These are phyloP conservation scores for Penicillium canescens DNA, from an alignment of 495 filamentous ascomycete species.

Conservation along the genomic window DNA sequence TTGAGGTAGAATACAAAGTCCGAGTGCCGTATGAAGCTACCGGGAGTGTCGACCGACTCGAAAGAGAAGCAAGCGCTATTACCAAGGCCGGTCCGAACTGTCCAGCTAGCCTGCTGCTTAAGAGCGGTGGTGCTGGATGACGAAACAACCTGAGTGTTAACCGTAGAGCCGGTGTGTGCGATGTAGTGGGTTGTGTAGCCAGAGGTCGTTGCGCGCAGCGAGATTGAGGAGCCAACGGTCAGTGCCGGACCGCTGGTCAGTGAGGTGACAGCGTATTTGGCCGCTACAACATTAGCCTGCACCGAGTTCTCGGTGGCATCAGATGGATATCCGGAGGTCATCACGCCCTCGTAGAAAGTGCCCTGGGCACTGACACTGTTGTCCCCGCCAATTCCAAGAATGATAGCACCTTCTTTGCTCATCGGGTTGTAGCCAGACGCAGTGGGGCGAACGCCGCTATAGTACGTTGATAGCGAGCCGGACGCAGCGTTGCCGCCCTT, in stretches of 20 bases:
- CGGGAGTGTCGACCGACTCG: slow-evolving; percentile 55
- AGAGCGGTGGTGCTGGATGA: slow-evolving; percentile 48
- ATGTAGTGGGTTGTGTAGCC: slow-evolving; percentile 51
- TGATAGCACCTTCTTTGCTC: slow-evolving; percentile 60
- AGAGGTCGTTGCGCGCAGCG: slow-evolving; percentile 50
- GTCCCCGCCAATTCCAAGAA: slow-evolving; percentile 60
- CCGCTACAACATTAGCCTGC: slow-evolving; percentile 59
- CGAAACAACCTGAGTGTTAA: slow-evolving; percentile 53
- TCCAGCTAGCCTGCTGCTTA: slow-evolving; percentile 55
- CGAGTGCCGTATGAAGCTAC: slow-evolving; percentile 55
- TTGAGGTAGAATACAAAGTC: slow-evolving; percentile 46
- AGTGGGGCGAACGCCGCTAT: slow-evolving; percentile 50
- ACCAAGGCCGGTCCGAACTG: slow-evolving; percentile 49
- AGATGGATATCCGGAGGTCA: slow-evolving; percentile 59
- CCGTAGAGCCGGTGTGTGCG: slow-evolving; percentile 45
- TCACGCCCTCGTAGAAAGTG: slow-evolving; percentile 62
- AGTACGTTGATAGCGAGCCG: slow-evolving; percentile 55
- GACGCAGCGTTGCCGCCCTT: slow-evolving; percentile 54
- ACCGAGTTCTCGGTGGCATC: slow-evolving; percentile 55
- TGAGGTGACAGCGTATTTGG: slow-evolving; percentile 48
- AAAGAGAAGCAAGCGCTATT: slow-evolving; percentile 57
- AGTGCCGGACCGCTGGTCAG: slow-evolving; percentile 49
- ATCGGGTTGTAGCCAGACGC: slow-evolving; percentile 57
- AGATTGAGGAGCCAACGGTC: slow-evolving; percentile 49
- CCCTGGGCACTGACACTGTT: slow-evolving; percentile 57